A percentile compares a stretch with the other conserved stretches of the same genome.
Conservation (phyloP, 73 alveolate genomes). For the Paramecium caudatum region DNA sequence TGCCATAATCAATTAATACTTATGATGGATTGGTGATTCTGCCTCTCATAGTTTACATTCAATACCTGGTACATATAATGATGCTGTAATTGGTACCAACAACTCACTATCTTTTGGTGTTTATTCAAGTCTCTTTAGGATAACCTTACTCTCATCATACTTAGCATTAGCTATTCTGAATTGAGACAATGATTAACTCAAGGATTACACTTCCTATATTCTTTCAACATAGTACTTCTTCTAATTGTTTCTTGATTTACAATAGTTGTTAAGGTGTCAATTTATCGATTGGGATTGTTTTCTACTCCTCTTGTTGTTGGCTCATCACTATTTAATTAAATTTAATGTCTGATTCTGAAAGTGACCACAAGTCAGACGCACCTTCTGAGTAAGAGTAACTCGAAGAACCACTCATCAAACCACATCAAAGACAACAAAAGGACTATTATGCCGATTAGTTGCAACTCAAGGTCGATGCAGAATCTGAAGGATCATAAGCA, state of each 20-base stretch:
- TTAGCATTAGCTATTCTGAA: conserved; percentile 72
- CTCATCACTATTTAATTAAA: conserved; percentile 46
- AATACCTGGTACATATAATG: conserved; percentile 76
- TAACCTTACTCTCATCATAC: conserved; percentile 71
- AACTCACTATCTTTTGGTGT: conserved; percentile 67
- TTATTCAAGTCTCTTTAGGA: conserved; percentile 50
- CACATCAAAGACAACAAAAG: conserved; percentile 56
- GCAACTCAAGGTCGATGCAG: conserved; percentile 57
- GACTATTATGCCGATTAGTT: conserved; percentile 64
- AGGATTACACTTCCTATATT: conserved; percentile 63
- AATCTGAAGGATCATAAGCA: conserved; percentile 46
- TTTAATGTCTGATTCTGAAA: conserved; percentile 68
- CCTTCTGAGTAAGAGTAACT: too few species aligned
- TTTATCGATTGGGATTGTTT: conserved; percentile 74
- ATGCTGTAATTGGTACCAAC: conserved; percentile 72
- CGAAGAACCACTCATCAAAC: conserved; percentile 48
- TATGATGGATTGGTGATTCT: conserved; percentile 43
- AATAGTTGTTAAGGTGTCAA: conserved; percentile 70
- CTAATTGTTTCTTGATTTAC: conserved; percentile 66
- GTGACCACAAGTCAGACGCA: not conserved
- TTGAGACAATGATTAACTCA: conserved; percentile 57
- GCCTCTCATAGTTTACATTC: conserved; percentile 38
- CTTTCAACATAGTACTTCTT: conserved; percentile 46
- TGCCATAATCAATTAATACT: conserved; percentile 74
- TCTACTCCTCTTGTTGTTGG: conserved; percentile 62